Percentiles rank a stretch among this genome's conserved stretches.
Conservation (phyloP, 139 green algal species). For the Parachlorella kessleri region DNA sequence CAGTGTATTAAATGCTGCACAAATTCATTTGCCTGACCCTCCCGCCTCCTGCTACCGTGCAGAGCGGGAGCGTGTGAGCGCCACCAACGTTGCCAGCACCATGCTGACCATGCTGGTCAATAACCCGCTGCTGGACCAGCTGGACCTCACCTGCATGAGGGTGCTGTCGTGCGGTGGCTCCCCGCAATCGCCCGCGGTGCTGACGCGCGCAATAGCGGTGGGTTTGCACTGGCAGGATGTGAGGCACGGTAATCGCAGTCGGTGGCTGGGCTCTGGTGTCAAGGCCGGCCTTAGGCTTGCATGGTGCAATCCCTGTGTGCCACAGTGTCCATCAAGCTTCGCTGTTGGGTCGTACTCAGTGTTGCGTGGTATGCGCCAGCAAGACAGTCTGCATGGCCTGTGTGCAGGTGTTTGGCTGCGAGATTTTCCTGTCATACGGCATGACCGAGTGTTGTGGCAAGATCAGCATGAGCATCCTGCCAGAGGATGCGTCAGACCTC, state of each 20-base stretch:
- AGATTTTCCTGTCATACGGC: conserved; percentile 90
- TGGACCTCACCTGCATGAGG: conserved; percentile 77
- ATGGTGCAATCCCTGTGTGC: too few species aligned
- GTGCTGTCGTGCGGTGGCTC: conserved; percentile 86
- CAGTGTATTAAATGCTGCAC: too few species aligned
- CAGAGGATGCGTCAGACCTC: conserved; percentile 18
- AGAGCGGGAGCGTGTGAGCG: conserved; percentile 82
- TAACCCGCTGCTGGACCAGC: conserved; percentile 64
- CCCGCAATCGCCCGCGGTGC: conserved; percentile 61
- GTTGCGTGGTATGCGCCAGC: too few species aligned
- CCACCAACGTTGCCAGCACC: conserved; percentile 86
- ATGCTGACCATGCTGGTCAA: conserved; percentile 86
- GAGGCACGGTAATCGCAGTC: too few species aligned
- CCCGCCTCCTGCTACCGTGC: conserved; percentile 7
- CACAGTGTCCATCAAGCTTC: too few species aligned
- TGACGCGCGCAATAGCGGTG: conserved; percentile 51
- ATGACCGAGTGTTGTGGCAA: conserved; percentile 98
- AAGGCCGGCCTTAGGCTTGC: too few species aligned
- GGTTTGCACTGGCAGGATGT: too few species aligned
- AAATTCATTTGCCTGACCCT: too few species aligned
- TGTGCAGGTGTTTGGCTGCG: conserved; percentile 71
- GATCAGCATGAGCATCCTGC: conserved; percentile 90
- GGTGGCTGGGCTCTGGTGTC: too few species aligned
- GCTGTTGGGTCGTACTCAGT: too few species aligned
- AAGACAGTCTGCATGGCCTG: too few species aligned